Evolutionary conservation across 257 asterid genomes (phyloP).

Genomic region (Penstemon barbatus): DNA sequence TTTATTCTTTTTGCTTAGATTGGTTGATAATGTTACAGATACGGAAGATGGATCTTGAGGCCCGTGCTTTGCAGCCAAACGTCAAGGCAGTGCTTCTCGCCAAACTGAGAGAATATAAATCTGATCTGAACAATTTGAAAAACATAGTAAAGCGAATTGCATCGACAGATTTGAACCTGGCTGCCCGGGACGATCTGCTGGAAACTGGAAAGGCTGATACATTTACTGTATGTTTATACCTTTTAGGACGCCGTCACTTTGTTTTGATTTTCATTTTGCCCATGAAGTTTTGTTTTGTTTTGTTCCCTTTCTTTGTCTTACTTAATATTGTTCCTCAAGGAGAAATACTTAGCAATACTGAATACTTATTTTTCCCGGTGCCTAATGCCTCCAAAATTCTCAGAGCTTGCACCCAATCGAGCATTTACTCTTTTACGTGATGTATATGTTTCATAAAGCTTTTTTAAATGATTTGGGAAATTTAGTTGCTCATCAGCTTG

Average conservation of each 20-base stretch:
- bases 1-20: constrained; percentile 19
- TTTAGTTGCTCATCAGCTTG: neutral
- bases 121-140: constrained; percentile 79
- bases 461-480: constrained; percentile 6
- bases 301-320: neutral
- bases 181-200: constrained; percentile 79
- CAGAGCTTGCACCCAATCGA: neutral
- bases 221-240: constrained; percentile 44
- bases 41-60: constrained; percentile 85
- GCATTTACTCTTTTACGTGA: neutral
- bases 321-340: neutral
- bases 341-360: neutral
- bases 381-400: neutral
- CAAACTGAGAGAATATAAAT: constrained; percentile 77
- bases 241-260: neutral
- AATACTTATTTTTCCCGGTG: neutral
- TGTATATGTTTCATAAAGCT: neutral
- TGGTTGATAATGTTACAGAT: constrained; percentile 47
- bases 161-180: constrained; percentile 56
- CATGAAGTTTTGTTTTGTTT: neutral
- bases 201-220: constrained; percentile 88
- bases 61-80: constrained; percentile 76
- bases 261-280: no score
- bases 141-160: constrained; percentile 57
- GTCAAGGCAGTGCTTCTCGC: constrained; percentile 77